Conservation (phyloP, 2,329 filamentous ascomycete species). For the Fusarium sp. region DNA sequence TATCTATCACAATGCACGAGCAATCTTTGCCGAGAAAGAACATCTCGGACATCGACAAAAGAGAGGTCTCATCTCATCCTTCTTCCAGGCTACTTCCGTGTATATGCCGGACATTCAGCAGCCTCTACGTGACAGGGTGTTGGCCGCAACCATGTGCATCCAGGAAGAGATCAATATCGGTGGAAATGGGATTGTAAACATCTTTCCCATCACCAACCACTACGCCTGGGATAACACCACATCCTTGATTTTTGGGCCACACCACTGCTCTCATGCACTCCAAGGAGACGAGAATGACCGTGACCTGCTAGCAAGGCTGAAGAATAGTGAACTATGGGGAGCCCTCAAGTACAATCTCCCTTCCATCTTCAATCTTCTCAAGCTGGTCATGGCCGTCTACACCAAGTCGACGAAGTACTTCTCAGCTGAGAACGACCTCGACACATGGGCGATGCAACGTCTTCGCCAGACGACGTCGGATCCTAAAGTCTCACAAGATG, state of each 20-base stretch:
- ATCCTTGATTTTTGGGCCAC: neutral
- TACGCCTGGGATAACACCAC: constrained; percentile 8
- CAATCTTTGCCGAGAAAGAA: constrained; percentile 2
- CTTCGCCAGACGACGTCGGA: neutral
- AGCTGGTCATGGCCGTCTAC: neutral
- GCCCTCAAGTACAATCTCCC: neutral
- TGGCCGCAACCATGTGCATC: neutral
- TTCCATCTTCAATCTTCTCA: neutral
- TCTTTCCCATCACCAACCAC: neutral
- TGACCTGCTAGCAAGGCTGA: neutral
- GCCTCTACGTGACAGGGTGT: neutral
- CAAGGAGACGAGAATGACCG: neutral
- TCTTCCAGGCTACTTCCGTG: neutral
- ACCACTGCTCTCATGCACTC: neutral
- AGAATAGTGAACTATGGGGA: neutral
- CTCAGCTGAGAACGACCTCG: neutral
- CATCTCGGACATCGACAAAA: neutral
- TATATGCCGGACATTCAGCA: neutral
- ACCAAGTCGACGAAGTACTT: neutral
- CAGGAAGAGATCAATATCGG: neutral
- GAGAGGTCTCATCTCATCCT: neutral
- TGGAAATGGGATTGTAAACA: neutral
- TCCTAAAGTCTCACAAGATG: neutral
- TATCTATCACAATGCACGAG: neutral
- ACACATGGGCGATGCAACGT: neutral